Evolutionary conservation across 78 protist species (phyloP).

Genomic region (Dictyostelium intermedium): DNA sequence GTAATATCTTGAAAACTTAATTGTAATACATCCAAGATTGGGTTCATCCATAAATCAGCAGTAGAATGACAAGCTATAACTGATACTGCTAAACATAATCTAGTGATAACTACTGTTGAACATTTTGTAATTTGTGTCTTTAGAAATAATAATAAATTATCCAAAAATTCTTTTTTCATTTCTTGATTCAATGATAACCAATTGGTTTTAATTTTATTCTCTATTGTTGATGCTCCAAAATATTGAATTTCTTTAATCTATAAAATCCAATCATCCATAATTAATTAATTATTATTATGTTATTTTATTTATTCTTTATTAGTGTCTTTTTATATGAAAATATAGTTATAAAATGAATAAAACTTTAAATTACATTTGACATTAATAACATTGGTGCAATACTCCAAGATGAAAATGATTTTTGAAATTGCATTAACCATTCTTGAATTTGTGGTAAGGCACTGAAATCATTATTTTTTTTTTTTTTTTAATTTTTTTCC

Average conservation of each 20-base stretch:
- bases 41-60: conserved; percentile 9
- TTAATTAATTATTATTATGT: not conserved
- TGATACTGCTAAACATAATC: conserved; percentile 43
- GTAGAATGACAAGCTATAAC: conserved; percentile 53
- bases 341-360: too few species aligned
- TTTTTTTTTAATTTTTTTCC: too few species aligned
- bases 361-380: not conserved
- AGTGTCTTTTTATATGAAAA: not conserved
- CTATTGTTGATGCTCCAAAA: conserved; percentile 76
- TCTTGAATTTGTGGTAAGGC: conserved; percentile 15
- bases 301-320: too few species aligned
- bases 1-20: conserved; percentile 14
- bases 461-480: not conserved
- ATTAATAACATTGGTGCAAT: conserved; percentile 23
- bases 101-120: not conserved
- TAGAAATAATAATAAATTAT: not conserved
- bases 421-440: conserved; percentile 37
- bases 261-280: not conserved
- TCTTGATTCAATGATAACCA: conserved; percentile 30
- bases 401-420: conserved; percentile 19
- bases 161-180: not conserved
- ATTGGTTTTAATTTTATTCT: conserved; percentile 23
- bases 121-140: not conserved
- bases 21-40: conserved; percentile 44
- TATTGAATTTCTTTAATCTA: conserved; percentile 51